Percentiles rank a stretch among this genome's conserved stretches.
These are phyloP conservation scores for Paramecium octaurelia DNA, from an alignment of 73 alveolate genomes.

Conservation along the genomic window DNA sequence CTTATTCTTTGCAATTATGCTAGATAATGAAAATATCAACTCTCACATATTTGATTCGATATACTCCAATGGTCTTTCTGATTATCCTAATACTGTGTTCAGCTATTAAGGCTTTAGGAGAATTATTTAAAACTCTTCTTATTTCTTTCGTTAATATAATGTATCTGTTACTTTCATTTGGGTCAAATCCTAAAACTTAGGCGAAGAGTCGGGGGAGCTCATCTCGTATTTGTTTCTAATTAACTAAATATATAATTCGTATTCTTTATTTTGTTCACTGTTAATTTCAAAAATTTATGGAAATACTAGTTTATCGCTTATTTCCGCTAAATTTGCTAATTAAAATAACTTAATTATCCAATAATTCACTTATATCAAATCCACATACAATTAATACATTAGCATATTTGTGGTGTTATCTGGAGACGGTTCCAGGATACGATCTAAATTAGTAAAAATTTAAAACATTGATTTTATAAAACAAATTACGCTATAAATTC, in stretches of 20 bases:
- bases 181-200: background rate
- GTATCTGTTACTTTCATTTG: background rate
- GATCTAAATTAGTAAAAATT: background rate
- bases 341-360: background rate
- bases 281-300: background rate
- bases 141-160: background rate
- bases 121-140: background rate
- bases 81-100: background rate
- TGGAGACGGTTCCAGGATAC: background rate
- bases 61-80: background rate
- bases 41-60: background rate
- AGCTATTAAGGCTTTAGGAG: background rate
- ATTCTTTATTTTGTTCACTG: background rate
- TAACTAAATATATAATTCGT: background rate
- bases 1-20: background rate
- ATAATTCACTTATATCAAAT: background rate
- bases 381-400: background rate
- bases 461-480: background rate
- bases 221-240: background rate
- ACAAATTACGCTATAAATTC: background rate
- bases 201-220: background rate
- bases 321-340: background rate
- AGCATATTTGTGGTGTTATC: background rate
- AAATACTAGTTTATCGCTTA: background rate
- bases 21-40: background rate